These are phyloP conservation scores for Ilyonectria sp. DNA, from an alignment of 2,329 filamentous ascomycete species.

Conservation along the genomic window DNA sequence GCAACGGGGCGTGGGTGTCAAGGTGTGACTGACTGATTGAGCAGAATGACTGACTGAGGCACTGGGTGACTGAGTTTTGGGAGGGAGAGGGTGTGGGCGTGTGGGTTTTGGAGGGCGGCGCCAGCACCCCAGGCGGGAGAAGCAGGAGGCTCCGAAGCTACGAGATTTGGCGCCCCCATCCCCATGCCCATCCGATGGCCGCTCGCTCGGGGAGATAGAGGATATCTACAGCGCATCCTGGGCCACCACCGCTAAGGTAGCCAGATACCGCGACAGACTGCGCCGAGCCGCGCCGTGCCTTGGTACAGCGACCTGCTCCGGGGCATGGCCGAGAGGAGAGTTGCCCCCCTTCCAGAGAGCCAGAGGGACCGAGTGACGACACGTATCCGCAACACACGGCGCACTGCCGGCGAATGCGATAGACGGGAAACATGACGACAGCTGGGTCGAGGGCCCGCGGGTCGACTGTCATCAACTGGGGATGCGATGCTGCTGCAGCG, in stretches of 20 bases:
- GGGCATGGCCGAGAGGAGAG: neutral
- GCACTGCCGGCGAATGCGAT: neutral
- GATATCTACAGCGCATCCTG: constrained; percentile 6
- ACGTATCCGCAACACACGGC: neutral
- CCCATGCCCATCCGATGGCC: constrained; percentile 25
- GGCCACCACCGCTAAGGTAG: neutral
- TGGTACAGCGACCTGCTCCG: neutral
- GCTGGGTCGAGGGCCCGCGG: neutral
- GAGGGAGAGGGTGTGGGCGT: constrained; percentile 32
- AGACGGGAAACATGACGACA: neutral
- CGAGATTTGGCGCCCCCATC: constrained; percentile 27
- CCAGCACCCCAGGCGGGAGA: constrained; percentile 45
- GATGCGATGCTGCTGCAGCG: constrained; percentile 22
- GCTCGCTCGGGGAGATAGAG: constrained; percentile 34
- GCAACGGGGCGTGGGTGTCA: constrained; percentile 37
- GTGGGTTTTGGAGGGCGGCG: constrained; percentile 28
- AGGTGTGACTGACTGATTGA: constrained; percentile 19
- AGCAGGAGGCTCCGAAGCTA: constrained; percentile 47
- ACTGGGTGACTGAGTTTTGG: constrained; percentile 27
- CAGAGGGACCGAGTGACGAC: neutral
- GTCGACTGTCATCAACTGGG: neutral
- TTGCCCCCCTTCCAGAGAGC: neutral
- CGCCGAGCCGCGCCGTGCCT: neutral
- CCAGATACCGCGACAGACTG: constrained; percentile 22
- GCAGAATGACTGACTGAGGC: constrained; percentile 8